Percentiles rank a stretch among this genome's conserved stretches.
phyloP scores from a whole-genome alignment of 768 basidiomycete genomes.

The Leccinum variicolor region DNA sequence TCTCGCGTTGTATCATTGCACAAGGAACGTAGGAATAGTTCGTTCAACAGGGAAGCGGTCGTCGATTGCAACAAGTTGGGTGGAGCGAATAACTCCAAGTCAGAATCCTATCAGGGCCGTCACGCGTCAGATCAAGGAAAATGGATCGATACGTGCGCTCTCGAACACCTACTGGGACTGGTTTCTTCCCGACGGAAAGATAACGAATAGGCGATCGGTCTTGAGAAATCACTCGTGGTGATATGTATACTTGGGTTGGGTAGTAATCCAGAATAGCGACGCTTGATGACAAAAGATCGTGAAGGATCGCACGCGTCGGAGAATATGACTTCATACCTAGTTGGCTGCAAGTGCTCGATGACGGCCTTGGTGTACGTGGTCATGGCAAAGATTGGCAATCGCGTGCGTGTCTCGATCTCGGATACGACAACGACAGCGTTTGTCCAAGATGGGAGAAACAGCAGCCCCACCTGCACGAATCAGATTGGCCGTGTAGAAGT shows the following conservation, averaged over 20 bases:
- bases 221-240: slow-evolving; percentile 29
- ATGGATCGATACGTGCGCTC: neutral
- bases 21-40: slow-evolving; percentile 13
- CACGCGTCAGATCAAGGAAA: slow-evolving; percentile 1
- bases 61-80: slow-evolving; percentile 58
- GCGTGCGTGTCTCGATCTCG: slow-evolving; percentile 41
- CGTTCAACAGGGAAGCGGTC: slow-evolving; percentile 49
- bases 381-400: slow-evolving; percentile 50
- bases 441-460: slow-evolving; percentile 51
- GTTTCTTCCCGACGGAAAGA: slow-evolving; percentile 33
- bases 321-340: slow-evolving; percentile 33
- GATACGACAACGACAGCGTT: slow-evolving; percentile 47
- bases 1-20: neutral
- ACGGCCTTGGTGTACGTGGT: slow-evolving; percentile 44
- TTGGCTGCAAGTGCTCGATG: slow-evolving; percentile 43
- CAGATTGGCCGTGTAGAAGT: neutral
- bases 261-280: slow-evolving; percentile 54
- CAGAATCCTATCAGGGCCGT: slow-evolving; percentile 26
- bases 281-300: slow-evolving; percentile 26
- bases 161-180: slow-evolving; percentile 7
- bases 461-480: slow-evolving; percentile 43
- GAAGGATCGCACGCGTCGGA: neutral
- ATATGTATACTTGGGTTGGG: slow-evolving; percentile 46
- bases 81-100: slow-evolving; percentile 42
- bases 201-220: slow-evolving; percentile 53